Conservation (phyloP, 2,329 filamentous ascomycete species). For the Rhexocercosporidium sp. region DNA sequence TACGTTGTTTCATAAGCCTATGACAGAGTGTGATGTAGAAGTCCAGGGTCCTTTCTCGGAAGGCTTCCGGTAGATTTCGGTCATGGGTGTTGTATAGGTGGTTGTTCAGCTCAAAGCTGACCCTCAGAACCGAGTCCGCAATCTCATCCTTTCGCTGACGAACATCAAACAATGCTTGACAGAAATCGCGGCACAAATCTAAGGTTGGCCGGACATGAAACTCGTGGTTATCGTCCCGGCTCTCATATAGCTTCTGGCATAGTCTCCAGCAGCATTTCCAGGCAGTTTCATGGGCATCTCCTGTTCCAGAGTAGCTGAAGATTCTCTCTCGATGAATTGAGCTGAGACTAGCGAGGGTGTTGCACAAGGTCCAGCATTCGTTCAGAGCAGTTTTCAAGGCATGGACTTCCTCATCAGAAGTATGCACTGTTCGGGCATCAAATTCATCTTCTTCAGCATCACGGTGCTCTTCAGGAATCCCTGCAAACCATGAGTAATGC, state of each 20-base stretch:
- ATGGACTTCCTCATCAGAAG: slow-evolving; percentile 64
- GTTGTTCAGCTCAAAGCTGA: slow-evolving; percentile 95
- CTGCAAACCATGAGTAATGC: slow-evolving; percentile 39
- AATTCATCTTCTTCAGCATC: slow-evolving; percentile 60
- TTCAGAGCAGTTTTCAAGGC: slow-evolving; percentile 78
- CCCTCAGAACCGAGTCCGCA: slow-evolving; percentile 84
- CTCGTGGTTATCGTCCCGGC: slow-evolving; percentile 72
- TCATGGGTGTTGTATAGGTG: slow-evolving; percentile 94
- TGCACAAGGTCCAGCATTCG: slow-evolving; percentile 94
- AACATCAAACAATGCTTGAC: slow-evolving; percentile 88
- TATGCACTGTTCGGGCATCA: slow-evolving; percentile 47
- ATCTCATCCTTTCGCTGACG: slow-evolving; percentile 77
- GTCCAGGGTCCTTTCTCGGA: slow-evolving; percentile 87
- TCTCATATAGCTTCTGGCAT: slow-evolving; percentile 87
- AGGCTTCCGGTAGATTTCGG: slow-evolving; percentile 80
- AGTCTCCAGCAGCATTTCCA: slow-evolving; percentile 96
- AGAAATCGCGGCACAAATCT: slow-evolving; percentile 90
- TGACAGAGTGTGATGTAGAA: slow-evolving; percentile 96
- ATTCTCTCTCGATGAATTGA: slow-evolving; percentile 81
- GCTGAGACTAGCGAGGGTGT: slow-evolving; percentile 84
- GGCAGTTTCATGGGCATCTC: slow-evolving; percentile 81
- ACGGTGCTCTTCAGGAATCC: slow-evolving; percentile 47
- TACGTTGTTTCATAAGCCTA: slow-evolving; percentile 92
- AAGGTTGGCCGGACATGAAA: slow-evolving; percentile 75
- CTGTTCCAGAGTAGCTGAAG: slow-evolving; percentile 75